These are phyloP conservation scores for Phyllosticta paracitricarpa DNA, from an alignment of 2,329 filamentous ascomycete species.

Conservation along the genomic window DNA sequence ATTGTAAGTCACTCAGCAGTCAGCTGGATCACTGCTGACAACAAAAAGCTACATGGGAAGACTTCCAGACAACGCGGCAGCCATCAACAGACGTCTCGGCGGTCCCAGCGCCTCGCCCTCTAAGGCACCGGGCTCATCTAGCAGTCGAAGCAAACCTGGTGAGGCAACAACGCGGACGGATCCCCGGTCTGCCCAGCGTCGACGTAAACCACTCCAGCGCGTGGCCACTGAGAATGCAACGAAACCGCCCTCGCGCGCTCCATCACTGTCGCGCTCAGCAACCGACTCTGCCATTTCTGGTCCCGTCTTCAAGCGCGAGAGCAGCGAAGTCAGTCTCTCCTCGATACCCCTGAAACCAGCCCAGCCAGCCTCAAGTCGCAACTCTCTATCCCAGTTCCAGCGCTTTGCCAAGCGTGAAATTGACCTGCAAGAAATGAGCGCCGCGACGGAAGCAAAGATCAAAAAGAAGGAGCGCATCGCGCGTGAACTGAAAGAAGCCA, in stretches of 20 bases:
- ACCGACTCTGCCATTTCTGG: conserved; percentile 46
- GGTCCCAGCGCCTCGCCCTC: conserved; percentile 55
- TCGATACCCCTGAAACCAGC: conserved; percentile 40
- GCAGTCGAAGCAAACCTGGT: conserved; percentile 29
- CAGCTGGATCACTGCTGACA: conserved; percentile 15
- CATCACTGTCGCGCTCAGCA: conserved; percentile 59
- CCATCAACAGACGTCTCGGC: conserved; percentile 66
- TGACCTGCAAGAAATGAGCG: conserved; percentile 44
- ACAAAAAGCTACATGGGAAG: conserved; percentile 57
- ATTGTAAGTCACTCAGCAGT: conserved; percentile 45
- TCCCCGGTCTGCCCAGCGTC: conserved; percentile 28
- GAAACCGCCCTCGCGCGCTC: conserved; percentile 34
- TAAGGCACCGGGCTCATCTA: conserved; percentile 36
- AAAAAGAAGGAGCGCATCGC: conserved; percentile 58
- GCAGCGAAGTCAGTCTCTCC: conserved; percentile 48
- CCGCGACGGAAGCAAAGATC: conserved; percentile 46
- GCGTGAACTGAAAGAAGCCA: conserved; percentile 63
- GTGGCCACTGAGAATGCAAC: conserved; percentile 47
- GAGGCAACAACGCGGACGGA: conserved; percentile 18
- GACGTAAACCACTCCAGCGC: conserved; percentile 48
- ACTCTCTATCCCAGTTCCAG: conserved; percentile 32
- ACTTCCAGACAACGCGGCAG: conserved; percentile 59
- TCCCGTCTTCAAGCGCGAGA: conserved; percentile 57
- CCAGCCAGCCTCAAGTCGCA: conserved; percentile 22
- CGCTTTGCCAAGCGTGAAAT: conserved; percentile 43